Evolutionary conservation across 805 yeast genomes (phyloP), one percentile per base, ranked within the genome.

Genomic region (Barnettozyma salicaria): DNA sequence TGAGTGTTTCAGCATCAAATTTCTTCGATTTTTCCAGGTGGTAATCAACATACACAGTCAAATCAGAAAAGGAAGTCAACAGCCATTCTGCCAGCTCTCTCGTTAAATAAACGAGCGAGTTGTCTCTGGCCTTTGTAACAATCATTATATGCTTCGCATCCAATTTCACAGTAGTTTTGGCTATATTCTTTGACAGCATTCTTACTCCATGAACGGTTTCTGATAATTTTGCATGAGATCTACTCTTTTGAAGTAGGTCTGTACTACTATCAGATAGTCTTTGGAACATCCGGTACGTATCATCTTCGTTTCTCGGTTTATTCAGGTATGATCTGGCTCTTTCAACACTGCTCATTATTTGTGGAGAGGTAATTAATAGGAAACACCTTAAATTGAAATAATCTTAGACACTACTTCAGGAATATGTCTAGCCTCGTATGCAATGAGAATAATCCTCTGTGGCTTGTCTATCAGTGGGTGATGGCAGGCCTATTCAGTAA

Each of bases 71-170:
- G 9, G 53, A 53, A 14, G 55, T 49, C 27, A 87, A 56, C 20
- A 87, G 58, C 90, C 92, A 88, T 49, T 77, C 86, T 1, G 86
- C 79, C 46, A 88, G 65, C 50, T 84, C 92, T 40, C 90, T 67
- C 0, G 96, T 84, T 31, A 86, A 63, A 50, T 75, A 78, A 6
- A 83, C 76, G 36, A 88, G 62, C 6, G 87, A 78, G 48, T 82
- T 79, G 55, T 88, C 96, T 37, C 94, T 69, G 1, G 94, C 92
- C 58, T 87, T 87, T n/a, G 96, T 87, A 14, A 88, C 88, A 11
- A 87, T 75, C 76, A 87, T 70, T 14, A 87, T 75, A 13, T 84
- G 76, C 30, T 72, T 70, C 14, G 83, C 78, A 38, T 80, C 79
- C 16, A 87, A 59, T 48, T 78, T 78, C 19, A 87, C 77, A 4